These are phyloP conservation scores for Gnomoniopsis smithogilvyi DNA, from an alignment of 2,329 filamentous ascomycete species.

Conservation along the genomic window DNA sequence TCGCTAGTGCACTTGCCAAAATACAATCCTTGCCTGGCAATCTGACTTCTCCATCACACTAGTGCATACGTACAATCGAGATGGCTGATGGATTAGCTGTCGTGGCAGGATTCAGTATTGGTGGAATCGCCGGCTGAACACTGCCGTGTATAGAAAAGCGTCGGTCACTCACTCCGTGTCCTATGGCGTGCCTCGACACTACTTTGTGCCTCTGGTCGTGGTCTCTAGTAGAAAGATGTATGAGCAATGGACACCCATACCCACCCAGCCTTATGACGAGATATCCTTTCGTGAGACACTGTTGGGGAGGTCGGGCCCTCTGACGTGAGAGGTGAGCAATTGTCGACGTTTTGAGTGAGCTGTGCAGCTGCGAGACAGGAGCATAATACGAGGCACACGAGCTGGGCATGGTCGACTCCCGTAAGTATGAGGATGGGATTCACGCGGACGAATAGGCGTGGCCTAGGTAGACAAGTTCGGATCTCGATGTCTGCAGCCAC, in stretches of 20 bases:
- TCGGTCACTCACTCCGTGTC: too few relatives aligned
- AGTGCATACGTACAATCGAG: neutral
- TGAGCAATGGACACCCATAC: neutral
- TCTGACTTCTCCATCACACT: neutral
- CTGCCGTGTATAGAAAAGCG: neutral
- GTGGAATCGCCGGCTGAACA: neutral
- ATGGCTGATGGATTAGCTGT: neutral
- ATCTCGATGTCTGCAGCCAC: neutral
- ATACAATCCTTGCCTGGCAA: neutral
- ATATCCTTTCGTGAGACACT: conserved; percentile 10
- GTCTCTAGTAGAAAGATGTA: neutral
- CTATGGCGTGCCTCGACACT: conserved; percentile 7
- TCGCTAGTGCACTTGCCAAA: neutral
- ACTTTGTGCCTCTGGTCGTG: conserved; percentile 1
- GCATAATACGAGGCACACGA: conserved; percentile 16
- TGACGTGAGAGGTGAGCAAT: neutral
- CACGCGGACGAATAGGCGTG: neutral
- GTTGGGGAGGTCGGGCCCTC: neutral
- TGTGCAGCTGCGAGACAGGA: conserved; percentile 1
- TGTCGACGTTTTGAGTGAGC: neutral
- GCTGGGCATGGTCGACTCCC: neutral
- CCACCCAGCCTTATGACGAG: conserved; percentile 10
- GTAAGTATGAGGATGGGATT: neutral
- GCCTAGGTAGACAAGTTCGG: neutral
- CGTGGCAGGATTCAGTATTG: neutral